These are phyloP conservation scores for Penicillium sp. DNA, from an alignment of 2,329 filamentous ascomycete genomes.

Conservation along the genomic window DNA sequence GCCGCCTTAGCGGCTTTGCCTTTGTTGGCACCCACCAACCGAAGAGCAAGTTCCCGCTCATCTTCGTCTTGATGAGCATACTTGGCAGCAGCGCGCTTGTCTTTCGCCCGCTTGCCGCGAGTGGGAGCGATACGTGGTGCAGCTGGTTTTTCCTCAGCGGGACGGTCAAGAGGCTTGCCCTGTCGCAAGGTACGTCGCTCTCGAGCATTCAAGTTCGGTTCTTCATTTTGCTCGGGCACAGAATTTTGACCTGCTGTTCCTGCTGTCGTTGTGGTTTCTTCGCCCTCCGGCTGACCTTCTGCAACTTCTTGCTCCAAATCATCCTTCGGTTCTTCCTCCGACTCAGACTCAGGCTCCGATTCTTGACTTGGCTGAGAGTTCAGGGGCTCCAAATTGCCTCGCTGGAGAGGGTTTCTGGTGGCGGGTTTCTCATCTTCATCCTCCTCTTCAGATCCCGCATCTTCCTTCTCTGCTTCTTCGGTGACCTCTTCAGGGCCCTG, in stretches of 20 bases:
- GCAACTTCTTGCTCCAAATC: conserved; percentile 1
- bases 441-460: conserved; percentile 18
- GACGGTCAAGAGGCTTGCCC: conserved; percentile 27
- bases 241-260: conserved; percentile 23
- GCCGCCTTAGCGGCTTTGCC: conserved; percentile 62
- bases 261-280: conserved; percentile 19
- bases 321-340: conserved; percentile 25
- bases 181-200: conserved; percentile 41
- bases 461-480: background rate
- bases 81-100: conserved; percentile 82
- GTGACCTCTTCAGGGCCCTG: conserved; percentile 13
- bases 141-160: conserved; percentile 15
- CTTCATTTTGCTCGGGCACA: conserved; percentile 20
- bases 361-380: background rate
- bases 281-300: conserved; percentile 3
- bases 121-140: conserved; percentile 31
- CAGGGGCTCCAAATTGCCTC: conserved; percentile 12
- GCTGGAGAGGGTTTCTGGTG: conserved; percentile 21
- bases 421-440: conserved; percentile 23
- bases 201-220: conserved; percentile 41
- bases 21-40: conserved; percentile 71
- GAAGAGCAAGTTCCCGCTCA: conserved; percentile 78
- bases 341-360: conserved; percentile 6
- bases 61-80: conserved; percentile 95
- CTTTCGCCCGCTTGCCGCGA: conserved; percentile 76